These are phyloP conservation scores for Heliamphora pulchella DNA, from an alignment of 179 eudicot species.

Conservation along the genomic window DNA sequence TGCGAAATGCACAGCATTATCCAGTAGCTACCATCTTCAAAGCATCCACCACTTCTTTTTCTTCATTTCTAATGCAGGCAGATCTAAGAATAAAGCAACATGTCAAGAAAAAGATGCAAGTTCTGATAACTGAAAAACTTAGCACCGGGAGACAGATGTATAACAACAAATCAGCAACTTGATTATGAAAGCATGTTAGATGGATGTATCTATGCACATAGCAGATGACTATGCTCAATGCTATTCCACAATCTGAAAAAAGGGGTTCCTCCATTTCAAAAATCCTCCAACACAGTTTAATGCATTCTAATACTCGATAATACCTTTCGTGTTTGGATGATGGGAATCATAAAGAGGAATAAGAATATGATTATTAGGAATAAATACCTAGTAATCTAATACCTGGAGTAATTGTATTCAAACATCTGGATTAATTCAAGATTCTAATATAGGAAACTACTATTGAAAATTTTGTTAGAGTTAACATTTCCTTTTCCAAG, in stretches of 20 bases:
- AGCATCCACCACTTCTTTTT: slow-evolving; percentile 36
- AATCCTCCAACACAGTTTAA: not conserved
- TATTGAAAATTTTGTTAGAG: no score
- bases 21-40: slow-evolving; percentile 10
- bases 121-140: not conserved
- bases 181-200: not conserved
- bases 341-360: no score
- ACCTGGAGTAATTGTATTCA: no score
- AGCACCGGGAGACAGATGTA: not conserved
- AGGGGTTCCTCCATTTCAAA: not conserved
- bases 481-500: no score
- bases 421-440: no score
- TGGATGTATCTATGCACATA: not conserved
- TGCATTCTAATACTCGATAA: not conserved
- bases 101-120: not conserved
- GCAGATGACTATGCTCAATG: not conserved
- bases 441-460: no score
- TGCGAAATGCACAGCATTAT: not conserved
- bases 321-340: not conserved
- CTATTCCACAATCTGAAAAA: not conserved
- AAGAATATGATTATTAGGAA: no score
- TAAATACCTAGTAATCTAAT: no score
- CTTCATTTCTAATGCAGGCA: slow-evolving; percentile 24
- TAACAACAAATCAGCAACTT: not conserved
- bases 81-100: slow-evolving; percentile 17